Evolutionary conservation across 2,329 filamentous ascomycete genomes (phyloP).

Genomic region (Calycina marina): DNA sequence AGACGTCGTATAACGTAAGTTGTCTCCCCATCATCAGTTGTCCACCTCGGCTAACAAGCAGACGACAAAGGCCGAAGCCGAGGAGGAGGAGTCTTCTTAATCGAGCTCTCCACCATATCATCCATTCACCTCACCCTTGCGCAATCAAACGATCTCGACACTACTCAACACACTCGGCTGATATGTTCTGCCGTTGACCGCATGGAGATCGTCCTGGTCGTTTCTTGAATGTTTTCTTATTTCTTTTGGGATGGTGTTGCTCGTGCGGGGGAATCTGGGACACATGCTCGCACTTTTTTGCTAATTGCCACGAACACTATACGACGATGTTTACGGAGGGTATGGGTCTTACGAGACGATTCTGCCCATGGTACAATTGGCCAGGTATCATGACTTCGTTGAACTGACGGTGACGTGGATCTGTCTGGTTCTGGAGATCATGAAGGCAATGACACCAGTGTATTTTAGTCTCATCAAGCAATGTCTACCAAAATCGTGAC

Average conservation of each 20-base stretch:
- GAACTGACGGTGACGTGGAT: constrained; percentile 12
- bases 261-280: constrained; percentile 13
- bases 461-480: constrained; percentile 21
- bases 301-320: too few species aligned
- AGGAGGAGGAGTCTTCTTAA: constrained; percentile 36
- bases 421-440: constrained; percentile 14
- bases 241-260: constrained; percentile 19
- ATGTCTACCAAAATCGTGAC: too few species aligned
- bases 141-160: constrained; percentile 10
- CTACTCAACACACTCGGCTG: too few species aligned
- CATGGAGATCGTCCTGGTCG: constrained; percentile 4
- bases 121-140: too few species aligned
- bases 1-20: constrained; percentile 81
- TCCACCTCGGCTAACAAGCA: too few species aligned
- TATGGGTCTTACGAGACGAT: constrained; percentile 14
- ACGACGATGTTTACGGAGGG: constrained; percentile 19
- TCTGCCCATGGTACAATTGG: constrained; percentile 13
- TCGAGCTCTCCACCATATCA: too few species aligned
- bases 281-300: constrained; percentile 14
- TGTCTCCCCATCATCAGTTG: background rate
- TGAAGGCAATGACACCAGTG: constrained; percentile 19
- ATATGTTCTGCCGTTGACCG: too few species aligned
- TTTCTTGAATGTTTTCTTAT: constrained; percentile 11
- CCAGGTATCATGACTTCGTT: constrained; percentile 11
- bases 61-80: constrained; percentile 35